Evolutionary conservation across 371 early-diverging fungal genomes (phyloP), one percentile per base, ranked within the genome.

Genomic region (Saksenaea oblongispora): DNA sequence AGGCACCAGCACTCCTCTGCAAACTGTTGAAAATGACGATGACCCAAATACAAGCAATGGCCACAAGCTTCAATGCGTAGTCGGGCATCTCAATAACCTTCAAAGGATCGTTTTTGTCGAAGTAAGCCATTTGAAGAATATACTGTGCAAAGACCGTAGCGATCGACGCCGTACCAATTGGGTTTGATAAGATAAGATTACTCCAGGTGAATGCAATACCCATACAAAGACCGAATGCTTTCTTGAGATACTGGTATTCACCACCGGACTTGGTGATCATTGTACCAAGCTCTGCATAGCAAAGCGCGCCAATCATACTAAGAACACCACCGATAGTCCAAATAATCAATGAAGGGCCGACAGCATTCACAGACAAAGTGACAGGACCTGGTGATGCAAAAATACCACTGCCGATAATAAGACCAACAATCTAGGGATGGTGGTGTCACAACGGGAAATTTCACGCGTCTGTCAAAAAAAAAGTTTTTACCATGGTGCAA

Each of bases 271-370:
- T 74, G 3, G 86, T 85, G 26, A 88, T 79, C 74, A 82, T 71
- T 17, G 87, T 76, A 28, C 88, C 89, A n/a, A 89, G 73, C 66
- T 89, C 89, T 14, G 87, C 87, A 61, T 88, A 88, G 61, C 86
- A 84, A 13, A 84, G 63, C 0, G 81, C 82, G 22, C 86, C 88
- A 22, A 78, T 70, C 72, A 83, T 73, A 58, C 84, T 78, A 10
- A 88, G 64, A 8, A 83, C 7, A 51, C 88, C 87, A 35, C 79
- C 84, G 4, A 75, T 47, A 1, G 82, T 44, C 88, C 88, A 88
- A 3, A 87, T 75, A 15, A 62, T 17, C 13, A 87, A 62, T 3
- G 84, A 77, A 9, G 80, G 61, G 10, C 84, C 84, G 0, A 79
- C 83, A 10, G 79, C 75, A n/a, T 72, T 75, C 1, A 78, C 74